Evolutionary conservation across 441 rosid genomes (phyloP).

Genomic region (Populus trichocarpa): DNA sequence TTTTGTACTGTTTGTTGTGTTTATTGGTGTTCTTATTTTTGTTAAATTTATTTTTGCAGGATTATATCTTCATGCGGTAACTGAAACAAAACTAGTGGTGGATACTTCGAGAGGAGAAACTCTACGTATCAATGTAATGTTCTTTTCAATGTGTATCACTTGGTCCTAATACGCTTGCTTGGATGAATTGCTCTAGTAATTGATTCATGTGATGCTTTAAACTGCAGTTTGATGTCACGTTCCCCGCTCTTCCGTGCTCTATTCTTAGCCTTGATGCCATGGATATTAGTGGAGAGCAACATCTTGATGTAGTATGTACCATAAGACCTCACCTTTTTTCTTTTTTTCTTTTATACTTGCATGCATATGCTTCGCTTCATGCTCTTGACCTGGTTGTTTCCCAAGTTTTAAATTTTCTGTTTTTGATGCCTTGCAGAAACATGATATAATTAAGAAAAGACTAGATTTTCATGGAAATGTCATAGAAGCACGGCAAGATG

Average conservation of each 20-base stretch:
- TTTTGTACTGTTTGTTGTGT: background rate
- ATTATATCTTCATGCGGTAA: slow-evolving; percentile 72
- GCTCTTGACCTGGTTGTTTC: background rate
- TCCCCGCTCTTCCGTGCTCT: slow-evolving; percentile 92
- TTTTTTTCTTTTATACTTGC: background rate
- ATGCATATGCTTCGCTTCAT: background rate
- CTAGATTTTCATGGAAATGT: slow-evolving; percentile 72
- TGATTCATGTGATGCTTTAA: slow-evolving; percentile 21
- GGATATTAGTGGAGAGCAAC: slow-evolving; percentile 96
- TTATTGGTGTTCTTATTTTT: background rate
- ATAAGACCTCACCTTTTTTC: background rate
- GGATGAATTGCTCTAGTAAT: slow-evolving; percentile 2
- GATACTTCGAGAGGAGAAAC: slow-evolving; percentile 95
- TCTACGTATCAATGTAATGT: slow-evolving; percentile 75
- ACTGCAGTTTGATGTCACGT: slow-evolving; percentile 88
- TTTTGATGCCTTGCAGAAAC: slow-evolving; percentile 47
- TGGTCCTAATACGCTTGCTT: background rate
- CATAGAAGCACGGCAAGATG: slow-evolving; percentile 75
- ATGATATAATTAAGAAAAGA: slow-evolving; percentile 84
- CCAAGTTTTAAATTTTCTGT: background rate
- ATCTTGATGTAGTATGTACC: slow-evolving; percentile 81
- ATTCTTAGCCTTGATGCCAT: slow-evolving; percentile 92
- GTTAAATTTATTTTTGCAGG: slow-evolving; percentile 34
- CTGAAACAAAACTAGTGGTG: slow-evolving; percentile 84
- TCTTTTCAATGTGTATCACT: background rate